phyloP scores from a whole-genome alignment of 345 rosid species.

The Chamaenerion angustifolium region DNA sequence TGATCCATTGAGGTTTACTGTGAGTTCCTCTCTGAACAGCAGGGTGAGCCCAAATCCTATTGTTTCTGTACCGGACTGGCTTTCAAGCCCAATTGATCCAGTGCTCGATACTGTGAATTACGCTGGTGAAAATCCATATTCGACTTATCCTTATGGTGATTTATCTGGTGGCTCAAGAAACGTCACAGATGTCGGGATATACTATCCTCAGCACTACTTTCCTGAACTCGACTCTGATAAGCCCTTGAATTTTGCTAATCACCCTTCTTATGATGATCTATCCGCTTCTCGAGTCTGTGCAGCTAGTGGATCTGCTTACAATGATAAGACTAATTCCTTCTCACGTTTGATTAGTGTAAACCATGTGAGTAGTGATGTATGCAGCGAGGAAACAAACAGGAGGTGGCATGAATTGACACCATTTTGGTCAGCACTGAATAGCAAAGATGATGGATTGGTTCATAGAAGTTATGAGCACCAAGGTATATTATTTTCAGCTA shows the following conservation, averaged over 20 bases:
- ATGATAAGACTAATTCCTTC: background rate
- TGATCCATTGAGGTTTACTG: conserved; percentile 9
- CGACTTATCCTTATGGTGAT: conserved; percentile 13
- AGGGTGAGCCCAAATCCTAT: conserved; percentile 10
- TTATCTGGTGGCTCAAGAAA: conserved; percentile 4
- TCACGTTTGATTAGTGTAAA: background rate
- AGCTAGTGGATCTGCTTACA: no score
- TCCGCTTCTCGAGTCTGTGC: background rate
- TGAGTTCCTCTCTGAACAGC: conserved; percentile 15
- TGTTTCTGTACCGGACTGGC: conserved; percentile 5
- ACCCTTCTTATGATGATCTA: conserved; percentile 14
- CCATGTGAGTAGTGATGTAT: background rate
- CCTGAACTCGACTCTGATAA: conserved; percentile 4
- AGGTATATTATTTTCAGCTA: conserved; percentile 19
- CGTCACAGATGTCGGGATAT: conserved; percentile 21
- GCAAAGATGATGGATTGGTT: conserved; percentile 2
- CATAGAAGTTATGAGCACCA: conserved; percentile 15
- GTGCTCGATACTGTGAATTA: conserved; percentile 1
- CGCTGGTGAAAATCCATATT: conserved; percentile 13
- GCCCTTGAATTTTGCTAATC: conserved; percentile 6
- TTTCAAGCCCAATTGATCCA: conserved; percentile 3
- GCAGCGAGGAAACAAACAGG: conserved; percentile 4
- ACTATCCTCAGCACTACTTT: conserved; percentile 22
- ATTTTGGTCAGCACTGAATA: background rate
- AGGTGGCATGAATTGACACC: conserved; percentile 2